phyloP scores from a whole-genome alignment of 371 early-diverging fungal genomes.

The Actinomucor elegans region DNA sequence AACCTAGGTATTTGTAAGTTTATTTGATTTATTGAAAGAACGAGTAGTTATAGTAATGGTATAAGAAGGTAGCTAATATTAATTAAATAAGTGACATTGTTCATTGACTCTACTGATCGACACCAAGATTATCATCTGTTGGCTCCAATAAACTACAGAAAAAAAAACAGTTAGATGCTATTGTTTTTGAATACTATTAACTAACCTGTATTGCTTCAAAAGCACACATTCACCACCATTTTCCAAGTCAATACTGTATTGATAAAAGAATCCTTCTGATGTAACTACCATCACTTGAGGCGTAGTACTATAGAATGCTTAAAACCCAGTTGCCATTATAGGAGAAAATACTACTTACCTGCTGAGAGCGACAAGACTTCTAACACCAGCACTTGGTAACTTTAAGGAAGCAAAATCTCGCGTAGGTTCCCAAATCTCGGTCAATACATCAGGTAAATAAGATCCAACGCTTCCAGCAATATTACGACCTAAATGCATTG shows the following conservation, averaged over 20 bases:
- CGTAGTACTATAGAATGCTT: constrained; percentile 47
- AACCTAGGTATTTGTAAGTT: no score
- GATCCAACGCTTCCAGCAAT: constrained; percentile 80
- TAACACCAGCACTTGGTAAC: constrained; percentile 78
- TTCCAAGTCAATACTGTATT: constrained; percentile 87
- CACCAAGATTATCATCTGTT: constrained; percentile 8
- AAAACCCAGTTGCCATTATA: no score
- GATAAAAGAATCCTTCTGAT: constrained; percentile 89
- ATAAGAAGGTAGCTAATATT: no score
- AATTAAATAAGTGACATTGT: no score
- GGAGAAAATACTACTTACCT: constrained; percentile 56
- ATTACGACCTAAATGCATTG: constrained; percentile 58
- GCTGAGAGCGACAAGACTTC: constrained; percentile 81
- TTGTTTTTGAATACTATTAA: not conserved
- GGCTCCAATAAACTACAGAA: constrained; percentile 13
- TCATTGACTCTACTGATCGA: constrained; percentile 7
- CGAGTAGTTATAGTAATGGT: no score
- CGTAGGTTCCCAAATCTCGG: constrained; percentile 94
- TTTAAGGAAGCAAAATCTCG: constrained; percentile 93
- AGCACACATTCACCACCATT: constrained; percentile 91
- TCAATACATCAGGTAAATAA: constrained; percentile 82
- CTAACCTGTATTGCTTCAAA: constrained; percentile 65
- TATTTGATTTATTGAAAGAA: no score
- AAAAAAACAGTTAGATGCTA: not conserved
- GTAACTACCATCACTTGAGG: constrained; percentile 91